Percentiles rank a stretch among this genome's conserved stretches.
These are phyloP conservation scores for Colletotrichum graminicola DNA, from an alignment of 2,329 filamentous ascomycete genomes.

Conservation along the genomic window DNA sequence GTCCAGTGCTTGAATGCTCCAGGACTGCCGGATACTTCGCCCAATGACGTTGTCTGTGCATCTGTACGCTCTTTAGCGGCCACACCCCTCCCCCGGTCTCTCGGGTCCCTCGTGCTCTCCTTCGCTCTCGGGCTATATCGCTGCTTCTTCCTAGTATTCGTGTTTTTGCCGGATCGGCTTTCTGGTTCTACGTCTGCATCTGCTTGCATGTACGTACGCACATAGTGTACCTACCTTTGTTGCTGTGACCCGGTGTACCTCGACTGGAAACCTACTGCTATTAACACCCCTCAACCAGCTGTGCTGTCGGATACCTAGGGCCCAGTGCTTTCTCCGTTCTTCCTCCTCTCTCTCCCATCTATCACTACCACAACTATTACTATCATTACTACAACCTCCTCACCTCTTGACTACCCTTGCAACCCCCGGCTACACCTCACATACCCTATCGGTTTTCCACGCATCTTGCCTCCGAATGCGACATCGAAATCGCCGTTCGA, in stretches of 20 bases:
- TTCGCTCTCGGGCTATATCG: conserved; percentile 30
- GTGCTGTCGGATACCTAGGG: not conserved
- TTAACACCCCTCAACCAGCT: conserved; percentile 8
- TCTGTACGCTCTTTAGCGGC: conserved; percentile 31
- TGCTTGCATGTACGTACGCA: not conserved
- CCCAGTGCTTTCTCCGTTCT: not conserved
- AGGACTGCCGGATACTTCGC: conserved; percentile 13
- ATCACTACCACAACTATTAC: not conserved
- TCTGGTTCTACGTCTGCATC: not conserved
- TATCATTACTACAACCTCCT: not conserved
- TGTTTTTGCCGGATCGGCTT: not conserved
- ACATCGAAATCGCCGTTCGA: conserved; percentile 22
- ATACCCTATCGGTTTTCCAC: conserved; percentile 16
- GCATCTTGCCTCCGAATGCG: conserved; percentile 22
- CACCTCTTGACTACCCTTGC: not conserved
- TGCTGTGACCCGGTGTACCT: not conserved
- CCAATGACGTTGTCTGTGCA: conserved; percentile 28
- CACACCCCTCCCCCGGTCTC: conserved; percentile 23
- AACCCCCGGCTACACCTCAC: conserved; percentile 20
- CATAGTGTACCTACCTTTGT: not conserved
- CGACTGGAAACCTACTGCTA: conserved; percentile 7
- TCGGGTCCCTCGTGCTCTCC: conserved; percentile 35
- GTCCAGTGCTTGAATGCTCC: conserved; percentile 5
- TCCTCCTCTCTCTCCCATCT: conserved; percentile 6
- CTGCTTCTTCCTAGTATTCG: conserved; percentile 20